These are phyloP conservation scores for Nigrograna mackinnonii DNA, from an alignment of 2,329 filamentous ascomycete species.

Conservation along the genomic window DNA sequence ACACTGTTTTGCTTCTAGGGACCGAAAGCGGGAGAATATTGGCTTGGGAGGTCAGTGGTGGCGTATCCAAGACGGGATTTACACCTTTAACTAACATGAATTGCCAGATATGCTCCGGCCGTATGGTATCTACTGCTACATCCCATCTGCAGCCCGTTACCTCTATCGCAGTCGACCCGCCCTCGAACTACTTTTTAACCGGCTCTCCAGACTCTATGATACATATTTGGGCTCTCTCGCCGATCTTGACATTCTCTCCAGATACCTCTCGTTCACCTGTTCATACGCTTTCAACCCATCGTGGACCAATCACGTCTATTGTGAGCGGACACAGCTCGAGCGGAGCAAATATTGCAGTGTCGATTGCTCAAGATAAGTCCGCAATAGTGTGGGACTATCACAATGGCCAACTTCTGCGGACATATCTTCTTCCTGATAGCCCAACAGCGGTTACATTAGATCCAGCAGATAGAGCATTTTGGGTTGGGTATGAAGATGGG, in stretches of 20 bases:
- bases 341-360: slow-evolving; percentile 80
- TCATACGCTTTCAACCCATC: slow-evolving; percentile 76
- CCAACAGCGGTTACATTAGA: slow-evolving; percentile 78
- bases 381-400: slow-evolving; percentile 93
- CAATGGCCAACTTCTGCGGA: slow-evolving; percentile 75
- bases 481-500: slow-evolving; percentile 78
- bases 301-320: slow-evolving; percentile 70
- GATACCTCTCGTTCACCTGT: slow-evolving; percentile 66
- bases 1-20: slow-evolving; percentile 73
- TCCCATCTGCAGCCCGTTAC: slow-evolving; percentile 82
- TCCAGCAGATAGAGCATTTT: slow-evolving; percentile 80
- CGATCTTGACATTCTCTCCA: slow-evolving; percentile 67
- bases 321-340: slow-evolving; percentile 67
- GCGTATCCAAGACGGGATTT: slow-evolving; percentile 22
- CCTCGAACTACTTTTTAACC: slow-evolving; percentile 73
- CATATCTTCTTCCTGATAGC: slow-evolving; percentile 74
- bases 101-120: slow-evolving; percentile 70
- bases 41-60: slow-evolving; percentile 80
- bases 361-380: slow-evolving; percentile 82
- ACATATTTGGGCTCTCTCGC: slow-evolving; percentile 85
- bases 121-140: slow-evolving; percentile 74
- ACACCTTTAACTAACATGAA: slow-evolving; percentile 16
- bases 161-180: slow-evolving; percentile 70
- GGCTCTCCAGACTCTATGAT: slow-evolving; percentile 86
- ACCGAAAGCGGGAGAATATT: slow-evolving; percentile 85